Evolutionary conservation across 139 green algal species (phyloP).

Genomic region (Auxenochlorella pyrenoidosa): DNA sequence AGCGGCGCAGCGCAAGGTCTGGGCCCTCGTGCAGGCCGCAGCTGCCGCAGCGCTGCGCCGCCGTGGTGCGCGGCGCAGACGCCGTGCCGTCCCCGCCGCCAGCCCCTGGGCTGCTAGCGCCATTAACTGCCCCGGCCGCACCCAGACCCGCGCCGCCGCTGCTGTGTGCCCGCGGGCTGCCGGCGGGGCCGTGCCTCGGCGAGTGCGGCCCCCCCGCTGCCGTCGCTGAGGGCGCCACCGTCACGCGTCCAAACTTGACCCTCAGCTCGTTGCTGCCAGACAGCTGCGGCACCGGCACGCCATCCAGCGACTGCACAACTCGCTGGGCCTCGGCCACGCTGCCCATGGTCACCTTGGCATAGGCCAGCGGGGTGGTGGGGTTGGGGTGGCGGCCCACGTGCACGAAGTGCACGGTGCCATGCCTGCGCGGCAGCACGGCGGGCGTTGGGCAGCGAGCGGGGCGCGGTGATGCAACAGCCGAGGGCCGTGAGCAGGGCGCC

Average conservation of each 20-base stretch:
- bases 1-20: not conserved
- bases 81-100: not conserved
- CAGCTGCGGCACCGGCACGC: not conserved
- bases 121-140: not conserved
- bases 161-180: not conserved
- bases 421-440: not conserved
- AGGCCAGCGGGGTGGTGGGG: not conserved
- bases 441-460: not conserved
- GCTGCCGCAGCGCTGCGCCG: conserved; percentile 17
- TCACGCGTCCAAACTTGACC: not conserved
- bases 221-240: too few relatives aligned
- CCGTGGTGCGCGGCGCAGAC: not conserved
- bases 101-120: not conserved
- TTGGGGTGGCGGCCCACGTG: conserved; percentile 9
- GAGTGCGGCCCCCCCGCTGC: not conserved
- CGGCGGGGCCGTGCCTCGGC: too few relatives aligned
- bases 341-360: conserved; percentile 18
- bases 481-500: not conserved
- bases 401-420: conserved; percentile 10
- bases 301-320: not conserved
- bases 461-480: not conserved
- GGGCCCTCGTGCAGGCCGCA: not conserved
- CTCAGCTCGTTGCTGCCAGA: not conserved
- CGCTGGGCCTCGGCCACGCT: not conserved
- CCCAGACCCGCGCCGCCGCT: not conserved